Conservation (phyloP, 2,329 filamentous ascomycete species). For the Alternaria sp. region DNA sequence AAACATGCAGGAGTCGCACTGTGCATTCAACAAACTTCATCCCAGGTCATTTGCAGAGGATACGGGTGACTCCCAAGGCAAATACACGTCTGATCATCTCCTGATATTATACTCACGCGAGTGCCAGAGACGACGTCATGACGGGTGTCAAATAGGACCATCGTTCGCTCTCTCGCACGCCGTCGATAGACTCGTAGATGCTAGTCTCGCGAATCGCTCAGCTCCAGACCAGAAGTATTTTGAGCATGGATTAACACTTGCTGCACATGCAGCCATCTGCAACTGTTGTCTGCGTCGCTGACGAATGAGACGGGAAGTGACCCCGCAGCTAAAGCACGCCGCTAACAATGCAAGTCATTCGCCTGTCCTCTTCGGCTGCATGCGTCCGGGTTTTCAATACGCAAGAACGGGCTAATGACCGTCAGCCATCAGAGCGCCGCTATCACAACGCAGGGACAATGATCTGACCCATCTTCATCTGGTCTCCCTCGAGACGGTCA, state of each 20-base stretch:
- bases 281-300: constrained; percentile 24
- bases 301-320: constrained; percentile 38
- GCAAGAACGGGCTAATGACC: constrained; percentile 39
- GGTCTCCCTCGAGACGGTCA: constrained; percentile 21
- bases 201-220: constrained; percentile 6
- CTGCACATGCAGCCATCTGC: constrained; percentile 28
- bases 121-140: constrained; percentile 13
- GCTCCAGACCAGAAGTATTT: constrained; percentile 3
- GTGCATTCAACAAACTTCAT: constrained; percentile 13
- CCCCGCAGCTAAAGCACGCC: constrained; percentile 40
- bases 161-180: constrained; percentile 1
- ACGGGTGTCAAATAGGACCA: constrained; percentile 4
- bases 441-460: constrained; percentile 34
- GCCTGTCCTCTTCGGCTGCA: constrained; percentile 38
- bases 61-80: constrained; percentile 1
- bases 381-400: constrained; percentile 24
- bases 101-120: constrained; percentile 6
- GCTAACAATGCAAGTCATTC: constrained; percentile 51
- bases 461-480: constrained; percentile 24
- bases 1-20: constrained; percentile 19
- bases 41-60: constrained; percentile 8
- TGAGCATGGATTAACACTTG: constrained; percentile 22
- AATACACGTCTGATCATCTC: background rate
- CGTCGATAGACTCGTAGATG: constrained; percentile 1
- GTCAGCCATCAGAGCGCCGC: constrained; percentile 23